These are phyloP conservation scores for Xylaria sp. DNA, from an alignment of 495 filamentous ascomycete genomes.

Conservation along the genomic window DNA sequence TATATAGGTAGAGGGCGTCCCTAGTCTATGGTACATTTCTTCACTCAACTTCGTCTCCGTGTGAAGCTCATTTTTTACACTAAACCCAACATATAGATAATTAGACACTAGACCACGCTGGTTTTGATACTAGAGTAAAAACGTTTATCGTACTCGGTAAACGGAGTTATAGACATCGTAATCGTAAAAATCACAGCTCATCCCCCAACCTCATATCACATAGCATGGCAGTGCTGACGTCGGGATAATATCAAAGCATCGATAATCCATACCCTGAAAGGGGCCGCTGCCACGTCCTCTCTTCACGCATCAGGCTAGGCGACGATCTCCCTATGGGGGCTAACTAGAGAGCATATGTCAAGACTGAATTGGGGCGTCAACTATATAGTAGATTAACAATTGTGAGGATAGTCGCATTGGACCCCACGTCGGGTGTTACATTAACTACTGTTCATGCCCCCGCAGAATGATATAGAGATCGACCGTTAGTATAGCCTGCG, in stretches of 20 bases:
- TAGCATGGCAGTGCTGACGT: not conserved
- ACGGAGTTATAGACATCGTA: not conserved
- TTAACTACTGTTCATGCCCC: not conserved
- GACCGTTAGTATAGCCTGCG: not conserved
- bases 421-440: not conserved
- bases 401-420: not conserved
- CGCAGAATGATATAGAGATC: no score
- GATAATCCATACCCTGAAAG: not conserved
- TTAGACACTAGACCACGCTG: no score
- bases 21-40: not conserved
- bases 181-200: not conserved
- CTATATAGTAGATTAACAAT: not conserved
- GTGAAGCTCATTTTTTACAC: not conserved
- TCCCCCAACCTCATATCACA: not conserved
- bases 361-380: not conserved
- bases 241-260: not conserved
- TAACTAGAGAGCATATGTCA: not conserved
- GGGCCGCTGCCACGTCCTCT: not conserved
- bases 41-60: not conserved
- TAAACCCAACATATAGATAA: conserved; percentile 1
- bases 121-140: not conserved
- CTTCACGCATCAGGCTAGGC: not conserved
- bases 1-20: not conserved
- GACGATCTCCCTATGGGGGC: not conserved
- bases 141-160: not conserved